Conservation (phyloP, 768 basidiomycete genomes). For the Leccinum incarnatum region DNA sequence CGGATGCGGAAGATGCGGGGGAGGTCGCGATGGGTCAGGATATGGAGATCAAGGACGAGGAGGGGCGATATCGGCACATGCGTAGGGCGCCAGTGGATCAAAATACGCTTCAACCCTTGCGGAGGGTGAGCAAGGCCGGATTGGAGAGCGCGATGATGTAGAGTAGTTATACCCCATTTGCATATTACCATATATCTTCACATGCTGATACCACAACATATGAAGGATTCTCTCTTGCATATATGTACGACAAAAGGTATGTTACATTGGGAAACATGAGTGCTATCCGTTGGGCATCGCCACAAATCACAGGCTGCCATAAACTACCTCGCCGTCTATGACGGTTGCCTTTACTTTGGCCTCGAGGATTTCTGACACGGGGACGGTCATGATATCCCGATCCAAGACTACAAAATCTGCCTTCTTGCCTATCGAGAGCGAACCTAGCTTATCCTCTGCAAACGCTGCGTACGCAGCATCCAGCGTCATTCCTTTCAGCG, state of each 20-base stretch:
- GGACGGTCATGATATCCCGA: slow-evolving; percentile 72
- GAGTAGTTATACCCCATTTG: slow-evolving; percentile 17
- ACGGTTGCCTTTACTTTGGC: slow-evolving; percentile 71
- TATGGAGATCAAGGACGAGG: slow-evolving; percentile 83
- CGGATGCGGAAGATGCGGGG: slow-evolving; percentile 27
- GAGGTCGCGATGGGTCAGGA: slow-evolving; percentile 64
- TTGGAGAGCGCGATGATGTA: slow-evolving; percentile 63
- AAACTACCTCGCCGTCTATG: slow-evolving; percentile 68
- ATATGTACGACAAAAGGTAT: not conserved
- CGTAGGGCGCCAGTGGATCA: slow-evolving; percentile 86
- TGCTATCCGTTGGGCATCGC: too few species aligned
- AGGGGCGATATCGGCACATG: slow-evolving; percentile 84
- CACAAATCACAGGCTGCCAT: slow-evolving; percentile 40
- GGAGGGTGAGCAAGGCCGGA: slow-evolving; percentile 91
- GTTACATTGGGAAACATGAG: not conserved
- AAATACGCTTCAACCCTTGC: slow-evolving; percentile 82
- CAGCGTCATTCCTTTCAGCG: slow-evolving; percentile 87
- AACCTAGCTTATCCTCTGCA: slow-evolving; percentile 66
- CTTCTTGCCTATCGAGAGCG: slow-evolving; percentile 70
- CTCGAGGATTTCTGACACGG: slow-evolving; percentile 55
- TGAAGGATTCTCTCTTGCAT: not conserved
- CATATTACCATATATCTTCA: slow-evolving; percentile 4
- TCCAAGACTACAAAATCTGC: slow-evolving; percentile 89
- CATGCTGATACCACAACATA: not conserved
- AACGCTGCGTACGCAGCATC: slow-evolving; percentile 90